Evolutionary conservation across 192 early-diverging fungal genomes (phyloP), one percentile per base, ranked within the genome.

Genomic region (Geranomyces variabilis): DNA sequence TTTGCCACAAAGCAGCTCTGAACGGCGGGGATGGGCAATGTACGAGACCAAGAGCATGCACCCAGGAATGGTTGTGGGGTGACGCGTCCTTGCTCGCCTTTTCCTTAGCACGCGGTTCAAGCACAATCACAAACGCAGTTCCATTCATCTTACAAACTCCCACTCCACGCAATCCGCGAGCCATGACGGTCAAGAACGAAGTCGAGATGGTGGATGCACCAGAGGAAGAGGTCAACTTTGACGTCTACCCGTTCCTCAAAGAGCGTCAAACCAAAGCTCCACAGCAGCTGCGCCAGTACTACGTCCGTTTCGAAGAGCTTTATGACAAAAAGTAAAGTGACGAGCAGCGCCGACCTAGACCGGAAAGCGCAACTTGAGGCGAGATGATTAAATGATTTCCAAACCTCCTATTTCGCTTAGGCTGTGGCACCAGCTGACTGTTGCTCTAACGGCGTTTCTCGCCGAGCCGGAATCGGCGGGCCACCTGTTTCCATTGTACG

Each of bases 391-490:
- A 28, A 0, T 53, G 6, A 19, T 17, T 19, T 67, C 28, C n/a
- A n/a, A n/a, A n/a, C n/a, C n/a, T n/a, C n/a, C n/a, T n/a, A n/a
- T n/a, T n/a, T 21, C 3, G 10, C 6, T 71, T 7, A 97, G 95
- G 76, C 86, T 99, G 63, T 99, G 96, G 96, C 97, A 99, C 76
- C 97, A 99, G 77, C 84, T 99, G 60, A 98, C 96, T 28, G 55
- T 90, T 44, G 82, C 81, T 36, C 83, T 98, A 1, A 83, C 93
- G 48, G 85, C 87, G 56, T 96, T 96, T 71, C 89, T 94, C 67
- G 86, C 83, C 67, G 77, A 89, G 21, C 93, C 94, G 26, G 84
- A 86, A 29, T 91, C 97, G 8, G 87, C 84, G 58, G 80, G 90
- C 12, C 88, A 86, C 77, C 90, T 95, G 57, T 83, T 96, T 31